Base-by-base conservation (phyloP, 148 eudicot species). In the Tetragonia tetragonoides region DNA sequence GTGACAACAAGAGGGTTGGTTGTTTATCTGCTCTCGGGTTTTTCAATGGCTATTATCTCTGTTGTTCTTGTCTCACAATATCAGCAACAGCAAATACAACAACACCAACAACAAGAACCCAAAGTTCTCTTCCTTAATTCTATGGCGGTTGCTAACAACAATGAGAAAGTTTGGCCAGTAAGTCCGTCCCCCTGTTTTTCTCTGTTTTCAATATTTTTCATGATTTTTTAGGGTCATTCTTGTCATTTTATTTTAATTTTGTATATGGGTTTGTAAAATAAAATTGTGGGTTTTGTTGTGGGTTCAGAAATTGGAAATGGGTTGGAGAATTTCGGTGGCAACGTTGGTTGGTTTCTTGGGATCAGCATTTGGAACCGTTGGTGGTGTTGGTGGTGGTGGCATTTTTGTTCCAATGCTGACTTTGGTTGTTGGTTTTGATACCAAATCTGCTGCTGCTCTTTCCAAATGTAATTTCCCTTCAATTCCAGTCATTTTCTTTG, bases 371-470 rank as follows among this genome's bases (percentile, higher is more conserved):
- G 99, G 99, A 57, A 96, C 99, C 0, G 99, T 96, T 18, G 98
- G 98, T 53, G 98, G 98, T 0, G 95, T 94, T 68, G 98, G 98
- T 40, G 98, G 98, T 6, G 98, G 99, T 18, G 99, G 99, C 70
- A 93, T 96, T 81, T 96, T 96, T 72, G 98, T 93, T 64, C 99
- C 99, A 0, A 90, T 90, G 98, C 93, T 96, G 61, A 91, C 90
- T 46, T 83, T 96, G 72, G 80, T 96, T 70, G 86, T 96, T 73
- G 98, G 98, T 2, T 96, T 96, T 78, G 99, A 96, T 77, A 90
- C 98, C 77, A 96, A 96, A 82, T 96, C 99, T 73, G 98, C 99
- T 66, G 99, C 99, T 82, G 99, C 99, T 66, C 90, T 96, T 66
- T 96, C 99, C 46, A 96, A 96, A 85, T 96, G 99, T 93, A 88